Base-by-base conservation (phyloP, 1,139 yeast genomes). In the Geotrichum klebahnii region DNA sequence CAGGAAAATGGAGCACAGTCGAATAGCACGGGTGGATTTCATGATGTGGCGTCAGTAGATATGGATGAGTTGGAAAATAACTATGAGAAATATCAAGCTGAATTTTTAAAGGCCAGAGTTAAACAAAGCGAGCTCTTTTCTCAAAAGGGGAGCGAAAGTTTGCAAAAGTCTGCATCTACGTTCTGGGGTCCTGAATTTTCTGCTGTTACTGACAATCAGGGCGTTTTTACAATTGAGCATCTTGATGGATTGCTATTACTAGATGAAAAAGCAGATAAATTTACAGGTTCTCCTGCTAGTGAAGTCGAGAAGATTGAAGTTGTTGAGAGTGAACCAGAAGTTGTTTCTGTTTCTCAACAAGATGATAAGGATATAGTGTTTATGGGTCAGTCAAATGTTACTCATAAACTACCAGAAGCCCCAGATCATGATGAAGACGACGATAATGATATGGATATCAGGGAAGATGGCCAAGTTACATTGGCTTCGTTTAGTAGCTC, bases 21-120 rank as follows among this genome's bases (percentile, higher is more conserved):
- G 17, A 38, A 38, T 17, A n/a, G 24, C 34, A 41, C n/a, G n/a
- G 46, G 42, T 10, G 14, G 44, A 26, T 24, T 35, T 12, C 53
- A 42, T 2, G 40, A 62, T 48, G 62, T 57, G 51, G 52, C 33
- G 19, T 38, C 19, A 3, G 39, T 32, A 9, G 50, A 46, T 19
- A 29, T 28, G 8, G 53, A 50, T 2, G 44, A 41, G n/a, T 16
- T 45, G 17, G 55, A 53, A 28, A 46, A 46, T 5, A 53, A 60
- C 31, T 61, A 57, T 43, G 60, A 58, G 4, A 40, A 48, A n/a
- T 61, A 61, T 39, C 42, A 52, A 43, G 44, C 52, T 16, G 52
- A 45, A n/a, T 60, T 51, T 46, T 42, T 43, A 9, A 51, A 51
- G 24, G 57, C 58, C 3, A 35, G 55, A 28, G 50, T 50, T 12